A percentile compares a stretch with the other conserved stretches of the same genome.
Evolutionary conservation across 1,139 yeast genomes (phyloP).

Genomic region (Geotrichum carabidarum): DNA sequence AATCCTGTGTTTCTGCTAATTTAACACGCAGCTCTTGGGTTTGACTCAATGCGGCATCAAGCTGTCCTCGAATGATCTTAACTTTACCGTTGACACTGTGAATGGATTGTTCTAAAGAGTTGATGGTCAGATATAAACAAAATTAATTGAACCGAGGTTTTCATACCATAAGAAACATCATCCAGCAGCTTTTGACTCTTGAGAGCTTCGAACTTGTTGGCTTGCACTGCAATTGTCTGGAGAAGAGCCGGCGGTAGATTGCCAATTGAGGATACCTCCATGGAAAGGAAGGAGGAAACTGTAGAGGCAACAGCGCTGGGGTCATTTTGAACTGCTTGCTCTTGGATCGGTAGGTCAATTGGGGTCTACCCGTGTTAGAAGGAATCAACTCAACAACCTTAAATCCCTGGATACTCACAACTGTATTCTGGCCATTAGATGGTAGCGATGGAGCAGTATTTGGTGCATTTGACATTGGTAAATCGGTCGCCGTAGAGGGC

Average conservation of each 20-base stretch:
- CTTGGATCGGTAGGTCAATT: too few species aligned
- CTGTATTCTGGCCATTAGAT: too few species aligned
- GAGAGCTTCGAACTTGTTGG: conserved; percentile 47
- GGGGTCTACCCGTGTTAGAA: too few species aligned
- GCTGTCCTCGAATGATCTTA: conserved; percentile 37
- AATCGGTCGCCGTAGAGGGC: too few species aligned
- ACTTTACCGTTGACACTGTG: conserved; percentile 32
- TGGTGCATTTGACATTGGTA: too few species aligned
- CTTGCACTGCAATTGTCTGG: conserved; percentile 42
- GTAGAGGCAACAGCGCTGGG: not conserved
- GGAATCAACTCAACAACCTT: too few species aligned
- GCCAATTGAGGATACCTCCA: not conserved
- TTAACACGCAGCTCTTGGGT: conserved; percentile 24
- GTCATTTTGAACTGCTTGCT: not conserved
- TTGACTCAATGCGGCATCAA: conserved; percentile 2
- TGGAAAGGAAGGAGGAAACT: conserved; percentile 4
- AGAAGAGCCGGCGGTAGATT: conserved; percentile 13
- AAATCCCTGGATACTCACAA: too few species aligned
- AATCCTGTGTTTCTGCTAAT: conserved; percentile 33
- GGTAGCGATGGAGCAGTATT: too few species aligned
- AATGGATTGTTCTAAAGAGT: conserved; percentile 6
- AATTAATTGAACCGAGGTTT: conserved; percentile 23
- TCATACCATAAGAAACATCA: conserved; percentile 47
- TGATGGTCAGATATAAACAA: not conserved
- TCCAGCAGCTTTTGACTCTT: conserved; percentile 49